Evolutionary conservation across 1,284 basidiomycete species (phyloP), one percentile per base, ranked within the genome.

Genomic region (Boletus albobrunnescens): DNA sequence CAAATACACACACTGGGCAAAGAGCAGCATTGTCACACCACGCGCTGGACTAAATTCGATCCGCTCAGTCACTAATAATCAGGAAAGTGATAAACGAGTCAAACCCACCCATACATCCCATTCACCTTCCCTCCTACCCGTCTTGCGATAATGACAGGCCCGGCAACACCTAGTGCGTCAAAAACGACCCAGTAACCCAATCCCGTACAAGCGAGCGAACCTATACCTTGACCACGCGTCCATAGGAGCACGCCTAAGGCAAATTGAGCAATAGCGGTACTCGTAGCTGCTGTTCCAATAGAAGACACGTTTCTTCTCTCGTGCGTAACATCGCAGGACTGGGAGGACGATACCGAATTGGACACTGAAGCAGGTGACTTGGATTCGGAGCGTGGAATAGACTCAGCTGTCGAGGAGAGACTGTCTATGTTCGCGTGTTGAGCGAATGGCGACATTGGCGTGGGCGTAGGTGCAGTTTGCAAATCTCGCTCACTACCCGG

Each of bases 121-220:
- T 56, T 47, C 44, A 43, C 28, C 44, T 54, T 46, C 47, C 61
- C 49, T 68, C 49, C 64, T 65, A 70, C 33, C 50, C 44, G 48
- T 20, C 48, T 47, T 16, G 57, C 54, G 16, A 60, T 51, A 7
- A 63, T 47, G 8, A 46, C 53, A 27, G 61, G 76, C 71, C 16
- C 85, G 58, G 74, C 80, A 4, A 93, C 77, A 0, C 91, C 91
- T 55, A 92, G 74, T 3, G 92, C 81, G 64, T 99, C 95, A 61
- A 98, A 99, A 1, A 98, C 93, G 24, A 96, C 82, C 77, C 96
- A 88, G 64, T 98, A 99, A 0, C 95, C 95, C 13, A 98, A 68
- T 0, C 92, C 95, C 0, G 94, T 94, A 47, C 89, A 84, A 2
- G 88, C 78, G 22, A 97, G 71, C 41, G 91, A 94, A 14, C 94